These are phyloP conservation scores for Myriosclerotinia duriaeana DNA, from an alignment of 2,329 filamentous ascomycete genomes.

Conservation along the genomic window DNA sequence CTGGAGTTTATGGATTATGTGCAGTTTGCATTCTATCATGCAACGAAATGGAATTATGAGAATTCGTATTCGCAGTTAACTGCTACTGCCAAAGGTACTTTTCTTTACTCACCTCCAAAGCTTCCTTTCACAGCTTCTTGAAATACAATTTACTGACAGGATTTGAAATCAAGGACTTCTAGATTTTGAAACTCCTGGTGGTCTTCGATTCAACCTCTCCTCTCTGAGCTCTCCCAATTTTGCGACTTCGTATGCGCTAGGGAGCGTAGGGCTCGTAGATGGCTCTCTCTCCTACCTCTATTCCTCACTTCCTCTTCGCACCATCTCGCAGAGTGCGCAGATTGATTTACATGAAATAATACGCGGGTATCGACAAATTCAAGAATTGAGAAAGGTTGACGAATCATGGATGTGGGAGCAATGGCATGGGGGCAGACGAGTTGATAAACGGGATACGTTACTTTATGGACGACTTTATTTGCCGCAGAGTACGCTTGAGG, in stretches of 20 bases:
- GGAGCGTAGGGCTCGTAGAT: slow-evolving; percentile 86
- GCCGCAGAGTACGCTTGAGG: slow-evolving; percentile 82
- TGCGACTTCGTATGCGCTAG: slow-evolving; percentile 88
- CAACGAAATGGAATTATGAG: slow-evolving; percentile 85
- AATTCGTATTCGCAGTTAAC: slow-evolving; percentile 89
- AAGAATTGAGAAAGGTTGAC: slow-evolving; percentile 58
- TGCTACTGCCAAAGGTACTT: slow-evolving; percentile 71
- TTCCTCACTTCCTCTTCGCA: slow-evolving; percentile 76
- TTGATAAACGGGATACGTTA: slow-evolving; percentile 56
- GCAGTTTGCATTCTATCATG: slow-evolving; percentile 83
- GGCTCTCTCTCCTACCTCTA: slow-evolving; percentile 97
- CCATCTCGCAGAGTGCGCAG: slow-evolving; percentile 66
- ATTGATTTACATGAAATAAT: slow-evolving; percentile 78
- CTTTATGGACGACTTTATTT: slow-evolving; percentile 79
- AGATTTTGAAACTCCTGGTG: slow-evolving; percentile 82
- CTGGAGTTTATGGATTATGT: slow-evolving; percentile 98
- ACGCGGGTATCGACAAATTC: slow-evolving; percentile 77
- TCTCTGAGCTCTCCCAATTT: slow-evolving; percentile 92
- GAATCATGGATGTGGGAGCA: slow-evolving; percentile 53
- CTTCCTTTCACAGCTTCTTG: slow-evolving; percentile 16
- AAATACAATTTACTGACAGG: slow-evolving; percentile 30
- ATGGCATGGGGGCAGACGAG: slow-evolving; percentile 51
- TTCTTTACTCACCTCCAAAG: slow-evolving; percentile 27
- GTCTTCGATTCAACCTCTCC: slow-evolving; percentile 81
- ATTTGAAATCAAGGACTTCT: slow-evolving; percentile 63